Conservation (phyloP, 2,329 filamentous ascomycete species). For the Aureobasidium sp. region DNA sequence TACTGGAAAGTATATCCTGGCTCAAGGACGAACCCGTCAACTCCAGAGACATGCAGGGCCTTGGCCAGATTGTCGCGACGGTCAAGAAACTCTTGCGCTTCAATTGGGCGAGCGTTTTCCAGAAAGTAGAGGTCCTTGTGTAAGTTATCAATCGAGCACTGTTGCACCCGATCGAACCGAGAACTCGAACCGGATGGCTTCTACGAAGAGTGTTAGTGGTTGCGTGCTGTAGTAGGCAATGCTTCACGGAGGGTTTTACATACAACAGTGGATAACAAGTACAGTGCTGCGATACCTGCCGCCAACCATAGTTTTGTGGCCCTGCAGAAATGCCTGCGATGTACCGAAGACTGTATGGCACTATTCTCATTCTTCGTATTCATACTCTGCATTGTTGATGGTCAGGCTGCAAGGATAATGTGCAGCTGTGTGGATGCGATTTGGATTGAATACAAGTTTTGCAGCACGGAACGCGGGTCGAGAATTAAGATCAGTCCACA, state of each 20-base stretch:
- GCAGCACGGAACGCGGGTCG: too few relatives aligned
- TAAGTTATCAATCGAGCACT: slow-evolving; percentile 62
- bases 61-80: slow-evolving; percentile 63
- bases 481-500: not conserved
- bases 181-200: not conserved
- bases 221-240: too few relatives aligned
- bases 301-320: not conserved
- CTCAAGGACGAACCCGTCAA: slow-evolving; percentile 68
- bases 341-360: not conserved
- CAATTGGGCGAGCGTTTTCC: slow-evolving; percentile 52
- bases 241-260: not conserved
- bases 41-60: slow-evolving; percentile 56
- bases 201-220: not conserved
- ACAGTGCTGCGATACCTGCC: not conserved
- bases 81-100: slow-evolving; percentile 57
- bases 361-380: too few relatives aligned
- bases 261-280: slow-evolving; percentile 1
- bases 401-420: too few relatives aligned
- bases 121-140: slow-evolving; percentile 59
- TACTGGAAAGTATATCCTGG: slow-evolving; percentile 73
- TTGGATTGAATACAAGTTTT: too few relatives aligned
- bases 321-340: not conserved
- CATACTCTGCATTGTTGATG: too few relatives aligned
- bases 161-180: slow-evolving; percentile 36
- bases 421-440: too few relatives aligned